Conservation (phyloP, 352 stramenopile species). For the Globisporangium viniferum region DNA sequence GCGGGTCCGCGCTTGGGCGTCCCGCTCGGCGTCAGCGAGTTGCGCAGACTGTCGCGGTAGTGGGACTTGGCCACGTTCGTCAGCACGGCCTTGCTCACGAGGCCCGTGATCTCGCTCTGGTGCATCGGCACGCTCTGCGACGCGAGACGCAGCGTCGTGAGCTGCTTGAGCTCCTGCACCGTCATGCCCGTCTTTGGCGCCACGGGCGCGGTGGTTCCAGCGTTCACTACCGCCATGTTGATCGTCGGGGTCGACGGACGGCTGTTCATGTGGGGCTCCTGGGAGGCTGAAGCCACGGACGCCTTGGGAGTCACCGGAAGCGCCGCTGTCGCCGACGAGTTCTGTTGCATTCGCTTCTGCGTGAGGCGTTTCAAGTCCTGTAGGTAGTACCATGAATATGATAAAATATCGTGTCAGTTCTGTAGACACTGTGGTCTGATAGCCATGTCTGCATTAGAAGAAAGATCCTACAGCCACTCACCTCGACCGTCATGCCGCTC, state of each 20-base stretch:
- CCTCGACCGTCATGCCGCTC: slow-evolving; percentile 86
- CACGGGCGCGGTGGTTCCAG: slow-evolving; percentile 29
- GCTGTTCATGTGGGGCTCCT: slow-evolving; percentile 23
- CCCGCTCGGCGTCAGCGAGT: slow-evolving; percentile 48
- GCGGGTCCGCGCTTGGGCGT: slow-evolving; percentile 40
- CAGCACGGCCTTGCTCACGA: slow-evolving; percentile 76
- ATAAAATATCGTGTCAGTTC: neutral
- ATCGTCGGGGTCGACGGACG: slow-evolving; percentile 59
- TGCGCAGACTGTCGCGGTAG: slow-evolving; percentile 65
- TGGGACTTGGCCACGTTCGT: slow-evolving; percentile 75
- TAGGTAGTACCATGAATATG: neutral
- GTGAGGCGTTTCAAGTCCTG: slow-evolving; percentile 80
- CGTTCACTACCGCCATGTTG: slow-evolving; percentile 54
- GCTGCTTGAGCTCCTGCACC: slow-evolving; percentile 84
- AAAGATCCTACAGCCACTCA: slow-evolving; percentile 5
- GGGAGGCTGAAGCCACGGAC: slow-evolving; percentile 19
- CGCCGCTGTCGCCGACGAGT: slow-evolving; percentile 4
- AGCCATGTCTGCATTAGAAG: neutral
- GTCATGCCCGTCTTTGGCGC: slow-evolving; percentile 82
- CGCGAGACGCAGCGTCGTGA: slow-evolving; percentile 74
- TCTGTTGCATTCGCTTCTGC: slow-evolving; percentile 82
- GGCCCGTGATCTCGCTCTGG: slow-evolving; percentile 61
- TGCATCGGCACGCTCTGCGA: slow-evolving; percentile 62
- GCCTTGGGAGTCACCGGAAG: slow-evolving; percentile 31
- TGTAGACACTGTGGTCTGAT: neutral